Percentiles rank a stretch among this genome's conserved stretches.
These are phyloP conservation scores for Fusarium incarnatum DNA, from an alignment of 2,329 filamentous ascomycete genomes.

Conservation along the genomic window DNA sequence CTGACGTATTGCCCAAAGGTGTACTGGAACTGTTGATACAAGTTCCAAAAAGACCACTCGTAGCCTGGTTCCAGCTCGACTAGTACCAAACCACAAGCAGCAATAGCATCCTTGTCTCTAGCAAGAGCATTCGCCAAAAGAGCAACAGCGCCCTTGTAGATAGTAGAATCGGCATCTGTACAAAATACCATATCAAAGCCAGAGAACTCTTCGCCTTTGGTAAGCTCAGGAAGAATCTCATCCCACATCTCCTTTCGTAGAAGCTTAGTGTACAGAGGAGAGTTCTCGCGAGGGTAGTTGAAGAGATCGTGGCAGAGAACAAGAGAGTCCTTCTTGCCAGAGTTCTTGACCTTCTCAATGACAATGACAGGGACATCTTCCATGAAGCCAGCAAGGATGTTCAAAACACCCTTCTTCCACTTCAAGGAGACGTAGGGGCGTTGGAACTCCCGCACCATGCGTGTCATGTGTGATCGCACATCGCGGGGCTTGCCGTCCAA, in stretches of 20 bases:
- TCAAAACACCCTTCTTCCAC: constrained; percentile 37
- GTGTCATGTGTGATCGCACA: constrained; percentile 36
- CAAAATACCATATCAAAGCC: constrained; percentile 42
- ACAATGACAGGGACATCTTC: constrained; percentile 39
- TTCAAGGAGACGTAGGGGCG: constrained; percentile 36
- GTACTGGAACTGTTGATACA: constrained; percentile 44
- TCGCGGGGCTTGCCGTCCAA: constrained; percentile 38
- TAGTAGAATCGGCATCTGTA: constrained; percentile 39
- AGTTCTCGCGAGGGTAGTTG: constrained; percentile 35
- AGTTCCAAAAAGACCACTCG: constrained; percentile 42
- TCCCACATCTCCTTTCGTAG: constrained; percentile 38
- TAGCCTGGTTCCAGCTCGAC: constrained; percentile 40
- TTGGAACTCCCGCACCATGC: constrained; percentile 27
- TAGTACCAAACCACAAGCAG: constrained; percentile 35
- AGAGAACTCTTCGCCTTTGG: constrained; percentile 21
- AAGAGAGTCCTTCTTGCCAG: constrained; percentile 40
- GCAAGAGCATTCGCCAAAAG: constrained; percentile 32
- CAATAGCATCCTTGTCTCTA: constrained; percentile 34
- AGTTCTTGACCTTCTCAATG: constrained; percentile 42
- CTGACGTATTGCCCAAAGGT: constrained; percentile 40
- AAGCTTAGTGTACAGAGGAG: constrained; percentile 34
- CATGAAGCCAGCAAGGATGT: constrained; percentile 37
- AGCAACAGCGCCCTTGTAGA: constrained; percentile 37
- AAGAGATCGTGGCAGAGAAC: constrained; percentile 40
- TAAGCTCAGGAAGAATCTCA: constrained; percentile 28